Base-by-base conservation (phyloP, 2,329 filamentous ascomycete genomes). In the Fusarium humuli region DNA sequence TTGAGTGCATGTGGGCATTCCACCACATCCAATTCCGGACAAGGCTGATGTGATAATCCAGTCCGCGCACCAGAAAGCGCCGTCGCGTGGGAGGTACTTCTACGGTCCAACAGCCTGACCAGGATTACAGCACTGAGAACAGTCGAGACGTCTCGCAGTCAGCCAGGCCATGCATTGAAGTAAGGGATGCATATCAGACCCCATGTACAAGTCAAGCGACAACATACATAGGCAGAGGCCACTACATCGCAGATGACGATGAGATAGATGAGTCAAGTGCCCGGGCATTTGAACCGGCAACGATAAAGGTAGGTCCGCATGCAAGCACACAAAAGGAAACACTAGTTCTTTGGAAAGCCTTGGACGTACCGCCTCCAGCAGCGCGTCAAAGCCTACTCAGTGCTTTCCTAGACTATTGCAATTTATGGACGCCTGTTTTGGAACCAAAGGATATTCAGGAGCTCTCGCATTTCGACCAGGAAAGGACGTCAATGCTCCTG, bases 261-360 rank as follows among this genome's bases (percentile, higher is more conserved):
- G 50, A 53, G 50, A 53, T 53, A 42, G 50, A 53, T 41, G 50
- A 53, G 25, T 30, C 50, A 10, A 53, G 37, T 30, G 50, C 50
- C 6, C n/a, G 50, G 6, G 50, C 50, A 41, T 53, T 53, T 11
- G 50, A 53, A 14, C 50, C 50, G 10, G 50, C 50, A 23, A 23
- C 18, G 18, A 53, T 53, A 6, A 53, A 29, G 25, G 50, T 53
- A 30, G 50, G 50, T 3, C 50, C 50, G 42, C 37, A 42, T 23
- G 37, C 50, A 6, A 53, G 25, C n/a, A 53, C 50, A 14, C 37
- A 53, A 23, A 53, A 30, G 7, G 50, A 53, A 53, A 53, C 50
- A 30, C 5, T 53, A 7, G 50, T 42, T 18, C 8, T 53, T 1
- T 53, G 50, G 50, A 53, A 42, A 23, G 50, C 37, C 1, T 23